phyloP scores from a whole-genome alignment of 805 yeast species.

The Ogataea trehalophila region DNA sequence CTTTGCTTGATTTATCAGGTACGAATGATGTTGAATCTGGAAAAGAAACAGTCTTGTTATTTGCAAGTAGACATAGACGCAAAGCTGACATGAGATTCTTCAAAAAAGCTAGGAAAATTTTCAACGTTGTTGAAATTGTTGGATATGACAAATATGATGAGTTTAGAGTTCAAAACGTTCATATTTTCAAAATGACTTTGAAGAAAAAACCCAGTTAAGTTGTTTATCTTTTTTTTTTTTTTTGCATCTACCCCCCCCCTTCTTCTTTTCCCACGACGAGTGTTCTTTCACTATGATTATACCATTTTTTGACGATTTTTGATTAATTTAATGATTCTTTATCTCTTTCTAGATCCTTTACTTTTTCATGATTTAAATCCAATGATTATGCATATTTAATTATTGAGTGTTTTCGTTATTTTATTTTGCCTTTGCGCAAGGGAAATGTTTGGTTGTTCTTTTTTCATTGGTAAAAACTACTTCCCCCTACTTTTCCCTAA shows the following conservation, averaged over 20 bases:
- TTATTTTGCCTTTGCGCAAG: neutral
- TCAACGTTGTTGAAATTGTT: constrained; percentile 26
- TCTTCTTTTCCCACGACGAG: neutral
- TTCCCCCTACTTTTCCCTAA: neutral
- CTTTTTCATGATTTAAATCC: too few species aligned
- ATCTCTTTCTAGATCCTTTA: neutral
- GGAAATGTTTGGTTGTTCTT: too few species aligned
- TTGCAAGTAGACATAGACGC: constrained; percentile 52
- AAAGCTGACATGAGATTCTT: constrained; percentile 29
- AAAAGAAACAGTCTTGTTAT: constrained; percentile 38
- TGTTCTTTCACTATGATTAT: too few species aligned
- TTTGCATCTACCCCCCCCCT: too few species aligned
- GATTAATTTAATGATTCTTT: neutral
- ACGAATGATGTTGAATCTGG: constrained; percentile 5
- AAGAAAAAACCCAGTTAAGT: neutral
- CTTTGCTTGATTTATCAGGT: constrained; percentile 39
- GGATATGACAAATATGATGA: constrained; percentile 31
- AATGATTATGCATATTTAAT: neutral
- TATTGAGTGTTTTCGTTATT: neutral
- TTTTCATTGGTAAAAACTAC: neutral
- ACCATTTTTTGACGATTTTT: too few species aligned
- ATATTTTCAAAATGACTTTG: constrained; percentile 35
- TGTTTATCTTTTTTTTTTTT: neutral
- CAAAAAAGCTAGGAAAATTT: constrained; percentile 29
- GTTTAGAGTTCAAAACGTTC: constrained; percentile 37